Conservation (phyloP, 345 rosid genomes). For the Populus simonii region DNA sequence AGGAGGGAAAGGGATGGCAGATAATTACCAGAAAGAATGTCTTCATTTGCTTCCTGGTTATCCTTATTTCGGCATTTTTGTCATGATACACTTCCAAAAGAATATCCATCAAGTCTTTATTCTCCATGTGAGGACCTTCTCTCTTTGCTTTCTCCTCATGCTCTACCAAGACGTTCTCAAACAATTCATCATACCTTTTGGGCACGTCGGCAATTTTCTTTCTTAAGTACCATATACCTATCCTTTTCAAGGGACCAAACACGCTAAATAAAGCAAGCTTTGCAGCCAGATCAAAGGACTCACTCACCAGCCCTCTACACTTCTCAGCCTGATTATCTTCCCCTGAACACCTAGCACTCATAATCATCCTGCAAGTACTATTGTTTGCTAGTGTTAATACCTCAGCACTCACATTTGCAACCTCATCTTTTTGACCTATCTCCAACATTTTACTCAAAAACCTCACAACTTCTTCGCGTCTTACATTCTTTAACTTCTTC, state of each 20-base stretch:
- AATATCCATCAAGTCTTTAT: constrained; percentile 47
- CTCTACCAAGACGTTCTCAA: constrained; percentile 13
- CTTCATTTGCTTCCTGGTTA: constrained; percentile 36
- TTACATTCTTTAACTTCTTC: constrained; percentile 3
- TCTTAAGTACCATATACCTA: background rate
- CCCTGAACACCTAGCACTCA: constrained; percentile 39
- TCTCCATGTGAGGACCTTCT: constrained; percentile 2
- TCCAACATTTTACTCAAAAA: constrained; percentile 2
- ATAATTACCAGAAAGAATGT: constrained; percentile 33
- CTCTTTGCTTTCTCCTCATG: constrained; percentile 10
- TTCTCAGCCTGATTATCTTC: constrained; percentile 37
- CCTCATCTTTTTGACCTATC: constrained; percentile 9
- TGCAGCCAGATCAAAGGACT: constrained; percentile 19
- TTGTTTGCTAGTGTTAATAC: constrained; percentile 9
- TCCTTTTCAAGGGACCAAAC: constrained; percentile 9
- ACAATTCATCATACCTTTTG: constrained; percentile 7
- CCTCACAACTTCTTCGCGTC: constrained; percentile 15
- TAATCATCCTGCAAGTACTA: constrained; percentile 36
- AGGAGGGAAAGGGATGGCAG: background rate
- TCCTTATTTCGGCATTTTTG: constrained; percentile 33
- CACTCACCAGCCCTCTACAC: constrained; percentile 23
- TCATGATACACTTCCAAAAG: constrained; percentile 39
- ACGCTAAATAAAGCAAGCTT: constrained; percentile 16
- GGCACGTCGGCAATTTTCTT: constrained; percentile 3
- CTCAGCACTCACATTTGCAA: constrained; percentile 10